Evolutionary conservation across 129 eudicot species (phyloP), one percentile per base, ranked within the genome.

Genomic region (Scalesia atractyloides): DNA sequence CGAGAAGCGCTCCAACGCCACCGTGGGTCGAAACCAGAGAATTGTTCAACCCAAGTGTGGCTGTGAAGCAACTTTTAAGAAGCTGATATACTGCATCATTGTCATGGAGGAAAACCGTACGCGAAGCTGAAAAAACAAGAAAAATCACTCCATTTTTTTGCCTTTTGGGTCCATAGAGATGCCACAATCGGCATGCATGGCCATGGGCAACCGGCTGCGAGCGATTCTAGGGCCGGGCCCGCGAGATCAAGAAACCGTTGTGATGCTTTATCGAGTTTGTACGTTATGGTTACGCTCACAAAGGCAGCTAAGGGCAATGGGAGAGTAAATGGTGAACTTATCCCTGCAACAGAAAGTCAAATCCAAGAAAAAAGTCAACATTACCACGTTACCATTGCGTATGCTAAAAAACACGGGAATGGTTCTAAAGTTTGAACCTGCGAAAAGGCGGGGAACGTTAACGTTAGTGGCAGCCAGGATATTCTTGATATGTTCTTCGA

Each of bases 171-270:
- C 97, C 99, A 95, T 57, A 95, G 69, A 71, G 97, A 84, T 34
- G 99, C 93, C 46, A 95, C 97, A 46, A 95, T 88, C 3, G 96
- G 96, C 99, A 95, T 88, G 84, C 99, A 95, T 26, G 97, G 99
- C 99, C 99, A 95, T 7, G 99, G 99, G 65, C 99, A 95, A 44
- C 96, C 94, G 0, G 96, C 97, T 51, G 99, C 96, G 16, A 95
- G 97, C 48, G 97, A 77, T 69, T 91, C 92, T 60, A 95, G 73
- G 61, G 96, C 96, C 0, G 95, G 96, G 60, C 99, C 99, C 0
- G 96, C 97, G 63, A 95, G 86, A 80, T 90, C 85, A 34, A 95
- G 96, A 67, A 84, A 91, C 47, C 97, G 96, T 70, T 95, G 97
- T 20, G 96, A 86, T 78, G 97, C 91, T 75, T 86, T 90, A 52